Base-by-base conservation (phyloP, 208 protist genomes). In the Leishmania tarentolae region DNA sequence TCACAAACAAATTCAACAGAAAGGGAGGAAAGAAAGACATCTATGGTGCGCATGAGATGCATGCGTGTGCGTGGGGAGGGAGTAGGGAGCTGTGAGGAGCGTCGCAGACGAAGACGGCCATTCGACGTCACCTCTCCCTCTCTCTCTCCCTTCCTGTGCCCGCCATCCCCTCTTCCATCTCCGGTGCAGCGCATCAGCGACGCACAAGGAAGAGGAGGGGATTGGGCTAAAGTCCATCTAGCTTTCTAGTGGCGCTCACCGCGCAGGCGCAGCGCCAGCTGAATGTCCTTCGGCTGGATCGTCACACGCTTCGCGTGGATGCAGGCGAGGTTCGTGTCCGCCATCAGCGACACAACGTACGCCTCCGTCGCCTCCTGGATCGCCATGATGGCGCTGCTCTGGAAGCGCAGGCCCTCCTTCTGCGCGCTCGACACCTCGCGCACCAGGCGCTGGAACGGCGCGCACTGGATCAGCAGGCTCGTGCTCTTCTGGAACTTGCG, bases 301-400 rank as follows among this genome's bases (percentile, higher is more conserved):
- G 94, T 98, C 53, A 97, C 93, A 75, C 95, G 87, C 80, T 94
- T 92, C 61, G 93, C 92, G 86, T 98, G 95, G 77, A 97, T 88
- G 73, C 92, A 92, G 76, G 91, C 93, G 75, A 98, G 87, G 90
- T 98, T 97, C 70, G 94, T 95, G 87, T 98, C 96, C 83, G 97
- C 97, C 68, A 98, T 97, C 59, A 99, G 84, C 78, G 84, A 88
- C 76, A 98, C 93, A 42, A 99, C 75, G 85, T 98, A 99, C 31
- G 95, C 80, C 85, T 99, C 97, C 57, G 95, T 90, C 42, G 96
- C 92, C 88, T 98, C 96, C 89, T 98, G 95, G 65, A 98, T 85
- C 52, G 95, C 95, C 53, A 87, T 73, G 75, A 98, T 82, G 46
- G 96, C 96, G 73, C 83, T 86, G 78, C 83, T 87, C 91, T 98